A percentile compares a stretch with the other conserved stretches of the same genome.
Evolutionary conservation across 2,329 filamentous ascomycete genomes (phyloP).

Genomic region (Monosporascus sp.): DNA sequence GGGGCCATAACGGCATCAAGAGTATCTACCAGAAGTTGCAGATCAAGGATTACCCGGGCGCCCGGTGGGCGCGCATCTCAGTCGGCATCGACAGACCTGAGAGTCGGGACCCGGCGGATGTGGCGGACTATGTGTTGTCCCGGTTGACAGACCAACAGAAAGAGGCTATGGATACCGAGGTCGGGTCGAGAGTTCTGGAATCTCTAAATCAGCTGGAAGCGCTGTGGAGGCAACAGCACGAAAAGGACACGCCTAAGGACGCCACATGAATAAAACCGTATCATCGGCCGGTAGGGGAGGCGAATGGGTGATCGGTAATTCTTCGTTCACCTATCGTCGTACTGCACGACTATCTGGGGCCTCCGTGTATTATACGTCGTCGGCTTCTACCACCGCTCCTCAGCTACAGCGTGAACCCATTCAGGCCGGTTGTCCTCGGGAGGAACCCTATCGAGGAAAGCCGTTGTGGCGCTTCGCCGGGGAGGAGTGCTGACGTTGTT

Average conservation of each 20-base stretch:
- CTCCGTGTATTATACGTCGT: too few relatives aligned
- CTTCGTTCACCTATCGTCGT: too few relatives aligned
- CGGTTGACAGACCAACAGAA: slow-evolving; percentile 54
- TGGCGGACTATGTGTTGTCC: slow-evolving; percentile 72
- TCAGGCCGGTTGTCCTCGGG: too few relatives aligned
- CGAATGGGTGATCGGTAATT: too few relatives aligned
- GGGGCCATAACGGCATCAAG: slow-evolving; percentile 71
- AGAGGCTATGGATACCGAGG: slow-evolving; percentile 43
- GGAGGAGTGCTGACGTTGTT: too few relatives aligned
- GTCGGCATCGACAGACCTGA: slow-evolving; percentile 83
- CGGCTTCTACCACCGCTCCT: too few relatives aligned
- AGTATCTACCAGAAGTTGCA: slow-evolving; percentile 52
- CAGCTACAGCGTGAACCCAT: too few relatives aligned
- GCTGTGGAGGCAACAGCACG: slow-evolving; percentile 23
- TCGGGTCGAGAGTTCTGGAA: slow-evolving; percentile 46
- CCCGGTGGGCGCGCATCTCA: slow-evolving; percentile 56
- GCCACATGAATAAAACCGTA: background rate
- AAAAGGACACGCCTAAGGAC: background rate
- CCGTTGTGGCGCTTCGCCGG: too few relatives aligned
- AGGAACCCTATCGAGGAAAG: too few relatives aligned
- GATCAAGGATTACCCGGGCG: slow-evolving; percentile 32
- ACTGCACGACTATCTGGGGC: too few relatives aligned
- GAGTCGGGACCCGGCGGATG: slow-evolving; percentile 59
- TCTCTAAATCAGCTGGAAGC: slow-evolving; percentile 42
- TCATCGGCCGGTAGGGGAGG: too few relatives aligned